Evolutionary conservation across 768 basidiomycete genomes (phyloP).

Genomic region (Amanita molliuscula): DNA sequence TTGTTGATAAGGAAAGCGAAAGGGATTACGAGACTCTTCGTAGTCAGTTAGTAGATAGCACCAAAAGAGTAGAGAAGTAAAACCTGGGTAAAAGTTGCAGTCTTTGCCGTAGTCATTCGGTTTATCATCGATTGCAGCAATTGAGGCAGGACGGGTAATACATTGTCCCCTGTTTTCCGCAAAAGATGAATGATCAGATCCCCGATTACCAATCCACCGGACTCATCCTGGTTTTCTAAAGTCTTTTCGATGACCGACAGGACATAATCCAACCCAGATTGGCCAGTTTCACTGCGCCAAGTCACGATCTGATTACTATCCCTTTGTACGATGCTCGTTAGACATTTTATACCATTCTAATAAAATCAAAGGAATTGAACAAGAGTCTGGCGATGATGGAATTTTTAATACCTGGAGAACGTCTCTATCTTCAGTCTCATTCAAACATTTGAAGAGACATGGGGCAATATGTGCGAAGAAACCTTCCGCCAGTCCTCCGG

Average conservation of each 20-base stretch:
- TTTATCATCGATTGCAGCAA: slow-evolving; percentile 76
- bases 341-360: slow-evolving; percentile 72
- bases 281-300: slow-evolving; percentile 61
- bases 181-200: slow-evolving; percentile 92
- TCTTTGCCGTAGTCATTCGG: slow-evolving; percentile 77
- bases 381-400: slow-evolving; percentile 1
- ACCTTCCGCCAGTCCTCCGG: slow-evolving; percentile 63
- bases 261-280: slow-evolving; percentile 66
- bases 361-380: background rate
- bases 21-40: slow-evolving; percentile 78
- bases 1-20: slow-evolving; percentile 90
- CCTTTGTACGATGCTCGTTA: slow-evolving; percentile 82
- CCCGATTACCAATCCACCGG: slow-evolving; percentile 87
- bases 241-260: slow-evolving; percentile 70
- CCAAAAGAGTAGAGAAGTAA: slow-evolving; percentile 6
- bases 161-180: slow-evolving; percentile 67
- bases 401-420: slow-evolving; percentile 49
- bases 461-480: slow-evolving; percentile 73
- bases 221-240: slow-evolving; percentile 75
- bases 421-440: slow-evolving; percentile 75
- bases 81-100: slow-evolving; percentile 87
- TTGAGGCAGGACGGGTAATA: slow-evolving; percentile 80
- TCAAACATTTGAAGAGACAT: slow-evolving; percentile 60
- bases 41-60: background rate
- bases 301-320: slow-evolving; percentile 72